Conservation (phyloP, 805 yeast species). For the Barnettozyma vustinii region DNA sequence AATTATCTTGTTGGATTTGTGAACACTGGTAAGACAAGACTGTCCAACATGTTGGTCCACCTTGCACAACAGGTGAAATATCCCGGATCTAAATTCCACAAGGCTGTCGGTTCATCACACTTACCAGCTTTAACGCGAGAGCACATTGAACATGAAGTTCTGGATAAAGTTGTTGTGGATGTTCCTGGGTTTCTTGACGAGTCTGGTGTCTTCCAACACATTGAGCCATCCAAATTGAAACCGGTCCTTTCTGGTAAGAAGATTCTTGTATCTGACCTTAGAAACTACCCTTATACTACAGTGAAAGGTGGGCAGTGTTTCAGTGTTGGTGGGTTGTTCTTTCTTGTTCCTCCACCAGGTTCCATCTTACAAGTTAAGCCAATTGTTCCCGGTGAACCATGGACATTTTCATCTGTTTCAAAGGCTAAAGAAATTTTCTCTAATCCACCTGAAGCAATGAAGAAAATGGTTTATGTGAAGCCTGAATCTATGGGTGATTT, state of each 20-base stretch:
- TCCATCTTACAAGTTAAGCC: slow-evolving; percentile 44
- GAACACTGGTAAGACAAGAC: slow-evolving; percentile 65
- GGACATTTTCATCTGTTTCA: slow-evolving; percentile 27
- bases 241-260: slow-evolving; percentile 29
- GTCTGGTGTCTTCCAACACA: slow-evolving; percentile 23
- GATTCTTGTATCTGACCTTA: slow-evolving; percentile 26
- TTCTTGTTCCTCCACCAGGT: slow-evolving; percentile 46
- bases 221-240: slow-evolving; percentile 27
- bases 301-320: slow-evolving; percentile 40
- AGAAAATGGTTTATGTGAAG: slow-evolving; percentile 25
- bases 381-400: slow-evolving; percentile 33
- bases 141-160: slow-evolving; percentile 35
- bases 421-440: slow-evolving; percentile 29
- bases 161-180: slow-evolving; percentile 29
- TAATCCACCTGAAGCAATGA: slow-evolving; percentile 24
- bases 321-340: slow-evolving; percentile 59
- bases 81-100: slow-evolving; percentile 11
- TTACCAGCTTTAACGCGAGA: slow-evolving; percentile 72
- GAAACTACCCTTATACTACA: slow-evolving; percentile 27
- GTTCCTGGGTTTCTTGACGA: slow-evolving; percentile 34
- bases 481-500: slow-evolving; percentile 28
- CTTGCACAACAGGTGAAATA: slow-evolving; percentile 6
- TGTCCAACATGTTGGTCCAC: slow-evolving; percentile 44
- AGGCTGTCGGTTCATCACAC: slow-evolving; percentile 32
- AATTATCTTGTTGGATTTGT: slow-evolving; percentile 59